Percentiles rank a stretch among this genome's conserved stretches.
Conservation (phyloP, 768 basidiomycete species). For the Mycena epipterygia region DNA sequence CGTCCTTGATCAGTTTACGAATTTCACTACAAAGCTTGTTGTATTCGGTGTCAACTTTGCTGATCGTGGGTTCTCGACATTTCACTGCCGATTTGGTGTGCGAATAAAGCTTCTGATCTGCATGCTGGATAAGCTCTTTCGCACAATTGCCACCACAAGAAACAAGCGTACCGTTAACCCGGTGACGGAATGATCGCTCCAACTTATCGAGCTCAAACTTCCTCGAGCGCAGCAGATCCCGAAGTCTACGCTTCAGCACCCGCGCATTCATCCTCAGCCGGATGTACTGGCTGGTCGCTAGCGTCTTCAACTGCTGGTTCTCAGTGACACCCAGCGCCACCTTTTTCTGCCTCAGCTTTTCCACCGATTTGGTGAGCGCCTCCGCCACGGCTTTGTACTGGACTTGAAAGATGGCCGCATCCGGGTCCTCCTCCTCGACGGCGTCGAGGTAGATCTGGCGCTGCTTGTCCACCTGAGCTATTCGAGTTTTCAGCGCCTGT, state of each 20-base stretch:
- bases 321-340: not conserved
- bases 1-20: slow-evolving; percentile 30
- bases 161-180: not conserved
- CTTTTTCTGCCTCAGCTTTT: not conserved
- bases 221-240: not conserved
- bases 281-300: not conserved
- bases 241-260: not conserved
- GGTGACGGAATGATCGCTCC: not conserved
- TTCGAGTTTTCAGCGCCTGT: too few species aligned
- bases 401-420: not conserved
- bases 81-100: too few species aligned
- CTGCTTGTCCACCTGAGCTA: too few species aligned
- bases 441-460: too few species aligned
- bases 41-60: too few species aligned
- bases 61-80: too few species aligned
- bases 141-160: slow-evolving; percentile 17
- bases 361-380: not conserved
- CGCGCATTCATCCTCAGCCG: not conserved
- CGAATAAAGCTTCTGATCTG: slow-evolving; percentile 29
- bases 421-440: not conserved
- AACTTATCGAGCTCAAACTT: too few species aligned
- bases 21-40: slow-evolving; percentile 40
- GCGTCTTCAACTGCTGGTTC: not conserved
- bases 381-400: not conserved
- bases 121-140: slow-evolving; percentile 35